A percentile compares a stretch with the other conserved stretches of the same genome.
These are phyloP conservation scores for Aspergillus flavus DNA, from an alignment of 2,329 filamentous ascomycete species.

Conservation along the genomic window DNA sequence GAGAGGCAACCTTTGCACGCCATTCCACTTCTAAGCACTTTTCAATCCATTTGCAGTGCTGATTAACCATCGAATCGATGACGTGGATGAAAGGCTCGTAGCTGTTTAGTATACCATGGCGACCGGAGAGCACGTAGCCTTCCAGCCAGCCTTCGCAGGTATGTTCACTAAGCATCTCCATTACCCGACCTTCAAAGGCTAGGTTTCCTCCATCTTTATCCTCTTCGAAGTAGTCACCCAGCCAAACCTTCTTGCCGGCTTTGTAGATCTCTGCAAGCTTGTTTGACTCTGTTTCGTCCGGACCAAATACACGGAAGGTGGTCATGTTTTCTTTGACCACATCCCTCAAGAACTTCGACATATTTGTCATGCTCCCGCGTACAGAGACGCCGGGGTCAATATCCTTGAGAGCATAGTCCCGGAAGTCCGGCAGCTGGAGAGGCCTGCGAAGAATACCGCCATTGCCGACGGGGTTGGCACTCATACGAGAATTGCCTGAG, in stretches of 20 bases:
- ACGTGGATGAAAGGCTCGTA: conserved; percentile 84
- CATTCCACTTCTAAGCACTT: conserved; percentile 79
- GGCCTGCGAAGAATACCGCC: conserved; percentile 69
- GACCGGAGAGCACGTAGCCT: conserved; percentile 73
- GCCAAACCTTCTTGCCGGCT: conserved; percentile 77
- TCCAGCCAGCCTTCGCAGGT: conserved; percentile 80
- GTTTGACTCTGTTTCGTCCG: conserved; percentile 81
- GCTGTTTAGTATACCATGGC: conserved; percentile 76
- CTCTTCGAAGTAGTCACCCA: conserved; percentile 77
- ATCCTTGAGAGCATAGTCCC: conserved; percentile 65
- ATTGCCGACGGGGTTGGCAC: conserved; percentile 74
- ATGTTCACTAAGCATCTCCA: conserved; percentile 84
- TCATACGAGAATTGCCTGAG: conserved; percentile 69
- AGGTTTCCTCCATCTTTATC: conserved; percentile 75
- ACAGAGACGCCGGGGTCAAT: conserved; percentile 61
- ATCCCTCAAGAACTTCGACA: conserved; percentile 68
- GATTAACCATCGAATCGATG: conserved; percentile 84
- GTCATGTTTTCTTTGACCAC: conserved; percentile 65
- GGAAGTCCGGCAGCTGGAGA: conserved; percentile 70
- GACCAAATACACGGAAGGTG: conserved; percentile 76
- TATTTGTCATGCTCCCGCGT: conserved; percentile 69
- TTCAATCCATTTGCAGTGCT: conserved; percentile 84
- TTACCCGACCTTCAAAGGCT: conserved; percentile 68
- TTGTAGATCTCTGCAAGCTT: conserved; percentile 73
- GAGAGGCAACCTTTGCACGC: conserved; percentile 71